These are phyloP conservation scores for Veloporphyrellus conicus DNA, from an alignment of 1,284 basidiomycete species.

Conservation along the genomic window DNA sequence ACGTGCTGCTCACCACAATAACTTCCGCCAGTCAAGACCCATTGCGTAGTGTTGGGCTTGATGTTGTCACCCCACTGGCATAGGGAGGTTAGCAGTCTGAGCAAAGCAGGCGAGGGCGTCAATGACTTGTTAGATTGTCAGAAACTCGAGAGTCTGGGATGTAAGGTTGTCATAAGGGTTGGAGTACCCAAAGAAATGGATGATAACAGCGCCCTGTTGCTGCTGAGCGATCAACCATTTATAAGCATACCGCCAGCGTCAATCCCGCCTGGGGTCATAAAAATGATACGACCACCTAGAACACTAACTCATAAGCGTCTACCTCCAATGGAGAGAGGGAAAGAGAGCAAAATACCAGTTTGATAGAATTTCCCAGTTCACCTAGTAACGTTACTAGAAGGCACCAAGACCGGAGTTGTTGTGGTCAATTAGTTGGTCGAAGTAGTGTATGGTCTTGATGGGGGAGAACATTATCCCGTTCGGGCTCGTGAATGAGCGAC, in stretches of 20 bases:
- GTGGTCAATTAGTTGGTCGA: slow-evolving; percentile 72
- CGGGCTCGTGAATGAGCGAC: slow-evolving; percentile 5
- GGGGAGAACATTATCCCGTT: slow-evolving; percentile 25
- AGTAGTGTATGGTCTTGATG: slow-evolving; percentile 51
- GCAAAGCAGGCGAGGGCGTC: slow-evolving; percentile 70
- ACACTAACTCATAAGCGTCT: background rate
- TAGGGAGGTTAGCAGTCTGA: slow-evolving; percentile 59
- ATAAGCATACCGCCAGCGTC: slow-evolving; percentile 39
- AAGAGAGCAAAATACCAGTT: slow-evolving; percentile 35
- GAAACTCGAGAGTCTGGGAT: slow-evolving; percentile 52
- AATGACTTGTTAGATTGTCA: slow-evolving; percentile 69
- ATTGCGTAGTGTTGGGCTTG: slow-evolving; percentile 55
- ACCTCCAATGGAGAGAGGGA: slow-evolving; percentile 1
- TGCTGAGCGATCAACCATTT: slow-evolving; percentile 66
- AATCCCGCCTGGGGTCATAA: slow-evolving; percentile 50
- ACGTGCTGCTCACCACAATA: slow-evolving; percentile 47
- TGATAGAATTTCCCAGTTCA: slow-evolving; percentile 61
- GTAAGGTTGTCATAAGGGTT: slow-evolving; percentile 60
- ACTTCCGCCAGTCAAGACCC: slow-evolving; percentile 69
- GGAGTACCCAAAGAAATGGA: slow-evolving; percentile 53
- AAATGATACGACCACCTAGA: slow-evolving; percentile 63
- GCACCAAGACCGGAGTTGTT: slow-evolving; percentile 67
- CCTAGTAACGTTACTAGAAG: slow-evolving; percentile 71
- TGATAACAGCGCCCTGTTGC: slow-evolving; percentile 56
- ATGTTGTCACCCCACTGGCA: slow-evolving; percentile 60